Evolutionary conservation across 495 filamentous ascomycete species (phyloP).

Genomic region (Xylaria grammica): DNA sequence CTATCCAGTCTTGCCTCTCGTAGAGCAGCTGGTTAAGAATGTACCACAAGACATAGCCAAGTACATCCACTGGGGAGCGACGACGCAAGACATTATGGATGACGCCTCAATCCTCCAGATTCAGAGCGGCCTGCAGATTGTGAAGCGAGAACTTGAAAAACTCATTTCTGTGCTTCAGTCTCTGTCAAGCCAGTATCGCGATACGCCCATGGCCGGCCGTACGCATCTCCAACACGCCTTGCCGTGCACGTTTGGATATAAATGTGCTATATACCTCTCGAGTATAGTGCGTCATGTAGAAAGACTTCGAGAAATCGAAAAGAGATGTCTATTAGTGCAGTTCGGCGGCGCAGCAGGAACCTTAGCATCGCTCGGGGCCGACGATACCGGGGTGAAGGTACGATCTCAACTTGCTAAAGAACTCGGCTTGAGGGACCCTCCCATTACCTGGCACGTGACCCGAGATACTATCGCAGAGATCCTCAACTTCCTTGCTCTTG

Average conservation of each 20-base stretch:
- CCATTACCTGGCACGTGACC: conserved; percentile 54
- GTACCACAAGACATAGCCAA: conserved; percentile 50
- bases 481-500: conserved; percentile 54
- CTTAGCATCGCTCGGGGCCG: conserved; percentile 47
- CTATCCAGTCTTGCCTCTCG: conserved; percentile 58
- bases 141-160: conserved; percentile 43
- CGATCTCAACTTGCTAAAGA: conserved; percentile 48
- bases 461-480: conserved; percentile 56
- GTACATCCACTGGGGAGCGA: conserved; percentile 62
- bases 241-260: conserved; percentile 57
- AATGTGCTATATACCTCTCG: conserved; percentile 52
- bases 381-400: conserved; percentile 48
- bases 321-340: conserved; percentile 48
- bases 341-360: conserved; percentile 58
- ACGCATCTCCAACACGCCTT: conserved; percentile 59
- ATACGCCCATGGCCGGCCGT: conserved; percentile 58
- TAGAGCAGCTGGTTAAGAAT: conserved; percentile 49
- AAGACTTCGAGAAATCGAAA: conserved; percentile 44
- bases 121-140: conserved; percentile 49
- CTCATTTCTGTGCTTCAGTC: conserved; percentile 43
- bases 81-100: conserved; percentile 64
- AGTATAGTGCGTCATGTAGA: conserved; percentile 50
- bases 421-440: conserved; percentile 44
- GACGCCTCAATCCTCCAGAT: conserved; percentile 56
- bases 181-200: conserved; percentile 47